Conservation (phyloP, 2,329 filamentous ascomycete genomes). For the Ophiosphaerella korrae region DNA sequence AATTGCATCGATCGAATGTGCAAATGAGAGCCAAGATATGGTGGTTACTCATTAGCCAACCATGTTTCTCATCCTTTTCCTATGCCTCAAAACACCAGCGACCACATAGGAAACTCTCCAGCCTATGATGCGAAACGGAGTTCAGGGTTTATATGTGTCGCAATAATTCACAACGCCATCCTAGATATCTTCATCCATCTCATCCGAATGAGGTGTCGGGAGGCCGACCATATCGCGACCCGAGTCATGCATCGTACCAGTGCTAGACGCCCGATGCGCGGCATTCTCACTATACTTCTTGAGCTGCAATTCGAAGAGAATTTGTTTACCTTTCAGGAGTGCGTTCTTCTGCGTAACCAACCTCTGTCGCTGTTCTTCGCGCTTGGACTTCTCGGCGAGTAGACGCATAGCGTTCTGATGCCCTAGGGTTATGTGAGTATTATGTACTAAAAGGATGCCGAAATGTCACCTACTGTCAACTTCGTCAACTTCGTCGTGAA, state of each 20-base stretch:
- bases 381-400: conserved; percentile 16
- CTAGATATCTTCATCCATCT: conserved; percentile 8
- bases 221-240: not conserved
- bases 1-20: too few species aligned
- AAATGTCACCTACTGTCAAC: conserved; percentile 21
- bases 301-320: conserved; percentile 16
- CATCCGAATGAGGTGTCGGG: conserved; percentile 5
- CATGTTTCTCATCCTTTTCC: too few species aligned
- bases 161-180: too few species aligned
- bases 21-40: too few species aligned
- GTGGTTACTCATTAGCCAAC: too few species aligned
- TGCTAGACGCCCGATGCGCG: not conserved
- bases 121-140: too few species aligned
- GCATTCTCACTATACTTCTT: conserved; percentile 19
- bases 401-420: conserved; percentile 15
- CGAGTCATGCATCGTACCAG: not conserved
- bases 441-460: not conserved
- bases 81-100: too few species aligned
- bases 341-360: conserved; percentile 13
- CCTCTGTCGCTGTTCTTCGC: conserved; percentile 14
- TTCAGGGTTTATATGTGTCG: too few species aligned
- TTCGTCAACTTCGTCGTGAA: conserved; percentile 23
- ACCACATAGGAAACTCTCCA: not conserved
- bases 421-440: conserved; percentile 9
- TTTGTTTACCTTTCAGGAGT: conserved; percentile 15